Base-by-base conservation (phyloP, 495 filamentous ascomycete genomes). In the Podospora australis region DNA sequence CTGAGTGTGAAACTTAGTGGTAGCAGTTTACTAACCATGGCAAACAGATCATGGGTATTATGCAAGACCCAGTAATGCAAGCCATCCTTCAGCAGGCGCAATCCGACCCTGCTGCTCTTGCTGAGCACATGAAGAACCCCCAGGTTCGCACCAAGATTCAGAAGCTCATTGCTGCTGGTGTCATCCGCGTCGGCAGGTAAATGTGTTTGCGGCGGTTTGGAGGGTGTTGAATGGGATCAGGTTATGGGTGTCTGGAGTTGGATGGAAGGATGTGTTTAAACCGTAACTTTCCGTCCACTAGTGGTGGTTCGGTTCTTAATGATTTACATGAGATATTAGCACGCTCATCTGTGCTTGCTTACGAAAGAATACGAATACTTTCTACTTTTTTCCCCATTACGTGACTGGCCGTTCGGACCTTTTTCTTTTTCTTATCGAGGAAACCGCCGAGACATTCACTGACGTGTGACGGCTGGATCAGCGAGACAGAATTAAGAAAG, bases 51-150 rank as follows among this genome's bases (percentile, higher is more conserved):
- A 83, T 92, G 79, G 70, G 78, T 46, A 94, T 97, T 61, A 84
- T 96, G 63, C 80, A 86, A 64, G 94, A 97, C 60, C 92, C 92
- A 4, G 82, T 98, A 59, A 97, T 97, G 94, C 88, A 97, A 67
- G 87, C 84, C 62, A 98, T 97, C 56, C 81, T 98, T 30, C 87
- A 92, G 65, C 89, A 96, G 71, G 92, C 92, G 40, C 96, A 97
- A 74, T 81, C 80, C 39, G 88, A 97, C 64, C 92, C 92, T 3
- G 83, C 83, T 19, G 90, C 94, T 20, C 74, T 99, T 57, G 83
- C 90, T 55, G 90, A 97, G 59, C 92, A 99, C 70, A 95, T 97
- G 88, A 87, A 84, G 75, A 97, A 96, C 71, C 74, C 85, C 6
- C 77, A 74, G 52, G 86, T 97, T 52, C 77, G 81, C 45, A 78